Evolutionary conservation across 257 asterid species (phyloP), one percentile per base, ranked within the genome.

Genomic region (Verbena officinalis): DNA sequence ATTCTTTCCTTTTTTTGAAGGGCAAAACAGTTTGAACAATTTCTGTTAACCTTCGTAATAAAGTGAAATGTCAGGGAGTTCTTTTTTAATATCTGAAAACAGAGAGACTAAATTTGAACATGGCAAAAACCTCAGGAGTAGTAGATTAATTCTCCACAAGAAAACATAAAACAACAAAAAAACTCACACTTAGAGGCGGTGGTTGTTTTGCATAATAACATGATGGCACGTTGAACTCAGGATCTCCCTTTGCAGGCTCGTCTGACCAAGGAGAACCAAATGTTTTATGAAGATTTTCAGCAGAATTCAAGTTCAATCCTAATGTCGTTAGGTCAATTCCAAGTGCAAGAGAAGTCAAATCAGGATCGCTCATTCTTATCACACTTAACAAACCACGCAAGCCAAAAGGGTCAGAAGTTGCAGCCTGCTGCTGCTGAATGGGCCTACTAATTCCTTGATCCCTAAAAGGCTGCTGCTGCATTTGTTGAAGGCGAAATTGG

Each of bases 221-320:
- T 72, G 86, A 91, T 4, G 99, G 99, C 54, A 91, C 96, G n/a
- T 78, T 67, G 66, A 81, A 94, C 70, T 90, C 98, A 0, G 96
- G 92, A 65, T 90, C 96, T 65, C 96, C 99, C 83, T 84, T 90
- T 63, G 89, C 84, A 14, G 96, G 96, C 71, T 86, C 98, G 22
- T 94, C 96, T 12, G 99, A 84, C 98, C 98, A 94, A 12, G 99
- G 99, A 55, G 99, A 90, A 65, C 91, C 89, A 72, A 90, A 94
- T 4, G 85, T 78, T 72, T 88, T 94, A 79, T 88, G 80, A 59
- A 94, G 95, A 80, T 82, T 86, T 76, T 94, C 99, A 4, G 85
- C 53, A 57, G 99, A 90, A 83, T 86, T 94, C 87, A 94, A 73
- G 79, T 94, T 88, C 84, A 94, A 78, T 64, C 98, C 99, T 51